phyloP scores from a whole-genome alignment of 768 basidiomycete species.

The Naematelia encephala region DNA sequence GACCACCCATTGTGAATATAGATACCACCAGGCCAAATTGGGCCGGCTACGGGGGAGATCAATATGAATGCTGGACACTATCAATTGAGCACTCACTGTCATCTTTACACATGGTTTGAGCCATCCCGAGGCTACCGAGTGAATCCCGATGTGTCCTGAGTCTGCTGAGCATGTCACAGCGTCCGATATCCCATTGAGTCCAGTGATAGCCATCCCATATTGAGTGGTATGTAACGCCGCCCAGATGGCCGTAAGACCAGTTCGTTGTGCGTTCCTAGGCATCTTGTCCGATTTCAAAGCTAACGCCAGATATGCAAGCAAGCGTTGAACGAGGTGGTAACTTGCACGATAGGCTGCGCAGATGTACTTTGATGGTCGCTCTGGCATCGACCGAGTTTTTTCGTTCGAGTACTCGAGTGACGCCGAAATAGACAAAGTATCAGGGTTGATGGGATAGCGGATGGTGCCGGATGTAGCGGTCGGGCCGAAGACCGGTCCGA shows the following conservation, averaged over 20 bases:
- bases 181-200: slow-evolving; percentile 79
- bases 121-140: slow-evolving; percentile 6
- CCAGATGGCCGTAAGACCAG: slow-evolving; percentile 34
- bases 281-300: background rate
- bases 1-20: slow-evolving; percentile 80
- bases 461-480: too few relatives aligned
- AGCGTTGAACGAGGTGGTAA: too few relatives aligned
- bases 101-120: slow-evolving; percentile 31
- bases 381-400: too few relatives aligned
- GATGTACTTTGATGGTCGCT: too few relatives aligned
- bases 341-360: background rate
- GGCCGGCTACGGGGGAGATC: slow-evolving; percentile 34
- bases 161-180: slow-evolving; percentile 32
- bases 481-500: too few relatives aligned
- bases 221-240: slow-evolving; percentile 40
- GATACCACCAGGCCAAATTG: slow-evolving; percentile 80
- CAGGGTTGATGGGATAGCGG: too few relatives aligned
- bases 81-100: slow-evolving; percentile 22
- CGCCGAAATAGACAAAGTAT: too few relatives aligned
- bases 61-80: background rate
- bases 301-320: too few relatives aligned
- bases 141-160: slow-evolving; percentile 6
- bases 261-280: background rate
- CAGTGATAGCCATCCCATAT: slow-evolving; percentile 81
- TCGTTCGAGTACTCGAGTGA: too few relatives aligned